These are phyloP conservation scores for Starmerella vaccinii DNA, from an alignment of 805 yeast genomes.

Conservation along the genomic window DNA sequence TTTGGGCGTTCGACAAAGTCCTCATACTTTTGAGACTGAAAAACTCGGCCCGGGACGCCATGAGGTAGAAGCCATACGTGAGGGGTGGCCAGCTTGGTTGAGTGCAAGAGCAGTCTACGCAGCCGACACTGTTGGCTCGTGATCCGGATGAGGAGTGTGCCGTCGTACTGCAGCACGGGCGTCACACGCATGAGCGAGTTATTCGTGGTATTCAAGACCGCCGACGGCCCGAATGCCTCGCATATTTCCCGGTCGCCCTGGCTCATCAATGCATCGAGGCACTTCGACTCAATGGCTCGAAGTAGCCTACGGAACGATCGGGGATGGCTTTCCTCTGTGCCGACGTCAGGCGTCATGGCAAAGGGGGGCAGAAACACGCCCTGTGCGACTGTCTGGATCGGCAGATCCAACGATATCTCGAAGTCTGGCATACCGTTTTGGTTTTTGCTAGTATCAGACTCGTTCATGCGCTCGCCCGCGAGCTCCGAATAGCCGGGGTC, in stretches of 20 bases:
- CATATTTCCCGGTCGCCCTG: conserved; percentile 15
- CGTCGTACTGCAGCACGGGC: conserved; percentile 18
- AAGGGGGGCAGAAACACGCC: conserved; percentile 22
- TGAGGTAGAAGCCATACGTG: conserved; percentile 24
- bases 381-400: conserved; percentile 8
- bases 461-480: neutral
- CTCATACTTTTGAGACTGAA: conserved; percentile 10
- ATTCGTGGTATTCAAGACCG: conserved; percentile 14
- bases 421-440: neutral
- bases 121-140: conserved; percentile 15
- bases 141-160: conserved; percentile 18
- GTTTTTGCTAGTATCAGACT: too few relatives aligned
- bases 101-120: conserved; percentile 11
- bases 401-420: conserved; percentile 2
- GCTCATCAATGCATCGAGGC: conserved; percentile 16
- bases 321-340: conserved; percentile 9
- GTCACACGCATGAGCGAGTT: conserved; percentile 20
- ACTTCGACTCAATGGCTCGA: conserved; percentile 19
- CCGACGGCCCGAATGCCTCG: conserved; percentile 20
- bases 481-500: neutral
- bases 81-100: conserved; percentile 11
- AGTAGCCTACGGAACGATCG: conserved; percentile 15
- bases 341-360: conserved; percentile 4
- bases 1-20: conserved; percentile 20
- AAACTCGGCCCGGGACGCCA: conserved; percentile 20